These are phyloP conservation scores for Ogataea wickerhamii DNA, from an alignment of 805 yeast genomes.

Conservation along the genomic window DNA sequence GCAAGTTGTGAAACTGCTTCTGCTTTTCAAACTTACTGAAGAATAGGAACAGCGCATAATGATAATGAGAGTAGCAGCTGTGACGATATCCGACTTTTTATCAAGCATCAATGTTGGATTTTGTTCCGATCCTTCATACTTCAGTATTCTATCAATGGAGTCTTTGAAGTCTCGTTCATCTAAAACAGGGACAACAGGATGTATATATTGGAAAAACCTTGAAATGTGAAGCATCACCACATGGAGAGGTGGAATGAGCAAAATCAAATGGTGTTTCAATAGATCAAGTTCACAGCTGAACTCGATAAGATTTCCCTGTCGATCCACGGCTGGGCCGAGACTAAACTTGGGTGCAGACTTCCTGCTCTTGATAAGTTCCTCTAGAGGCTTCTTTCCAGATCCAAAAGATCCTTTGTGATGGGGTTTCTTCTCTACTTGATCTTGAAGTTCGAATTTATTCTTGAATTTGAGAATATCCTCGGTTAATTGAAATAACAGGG, in stretches of 20 bases:
- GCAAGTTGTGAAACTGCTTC: conserved; percentile 8
- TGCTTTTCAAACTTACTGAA: conserved; percentile 19
- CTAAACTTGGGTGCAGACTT: conserved; percentile 4
- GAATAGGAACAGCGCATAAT: conserved; percentile 28
- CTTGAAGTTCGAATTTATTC: not conserved
- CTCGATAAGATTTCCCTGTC: not conserved
- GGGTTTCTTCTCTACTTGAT: not conserved
- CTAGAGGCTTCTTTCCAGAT: conserved; percentile 1
- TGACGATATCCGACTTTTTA: conserved; percentile 19
- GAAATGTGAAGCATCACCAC: conserved; percentile 37
- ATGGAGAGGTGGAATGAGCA: conserved; percentile 27
- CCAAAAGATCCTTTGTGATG: too few species aligned
- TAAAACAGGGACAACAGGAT: conserved; percentile 46
- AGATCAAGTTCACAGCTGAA: conserved; percentile 4
- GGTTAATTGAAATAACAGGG: conserved; percentile 13
- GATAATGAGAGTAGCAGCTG: conserved; percentile 27
- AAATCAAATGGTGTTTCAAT: conserved; percentile 10
- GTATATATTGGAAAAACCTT: conserved; percentile 36
- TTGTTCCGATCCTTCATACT: conserved; percentile 3
- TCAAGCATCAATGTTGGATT: conserved; percentile 8
- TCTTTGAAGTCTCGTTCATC: conserved; percentile 38
- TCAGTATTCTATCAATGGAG: conserved; percentile 34
- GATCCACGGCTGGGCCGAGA: not conserved
- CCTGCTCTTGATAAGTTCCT: conserved; percentile 3
- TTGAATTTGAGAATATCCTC: conserved; percentile 7